Evolutionary conservation across 2,329 filamentous ascomycete species (phyloP), one percentile per base, ranked within the genome.

Genomic region (Helminthosporium solani): DNA sequence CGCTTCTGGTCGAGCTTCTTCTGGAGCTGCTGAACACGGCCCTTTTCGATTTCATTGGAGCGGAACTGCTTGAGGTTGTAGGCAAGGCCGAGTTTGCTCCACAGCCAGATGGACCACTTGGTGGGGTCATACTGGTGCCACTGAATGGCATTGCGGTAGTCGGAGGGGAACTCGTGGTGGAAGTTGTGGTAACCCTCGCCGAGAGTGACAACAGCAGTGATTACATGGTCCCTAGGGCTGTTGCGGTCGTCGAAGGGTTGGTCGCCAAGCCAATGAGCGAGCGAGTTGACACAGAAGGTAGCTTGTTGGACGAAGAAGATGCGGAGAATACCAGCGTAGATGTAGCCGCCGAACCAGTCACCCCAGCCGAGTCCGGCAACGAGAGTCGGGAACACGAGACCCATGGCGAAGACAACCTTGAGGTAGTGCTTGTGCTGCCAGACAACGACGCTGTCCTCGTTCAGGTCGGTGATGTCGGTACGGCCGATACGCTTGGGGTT

Each of bases 241-340:
- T 73, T 73, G 55, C 70, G 69, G 64, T 73, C 70, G 49, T 73
- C 70, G 47, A 73, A 73, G 27, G 70, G 70, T 62, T 73, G 70
- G 49, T 73, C 70, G 23, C 76, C 76, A 46, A 78, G 72, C 74
- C 75, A 78, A 61, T 78, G 76, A 35, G 76, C 76, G 40, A 78
- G 73, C 7, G 75, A 78, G 69, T 78, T 78, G 67, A 78, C 75
- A 49, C 76, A 78, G 72, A 78, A 78, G 36, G 75, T 78, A 38
- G 75, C 74, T 63, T 78, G 76, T 61, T 78, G 75, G 47, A 78
- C 74, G 61, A 77, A 74, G 65, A 76, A 76, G 61, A 78, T 76
- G 56, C 76, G 72, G 44, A 78, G 71, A 56, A 78, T 76, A 49
- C 75, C 76, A 18, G 72, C 75, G 53, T 78, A 78, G 68, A 78